A percentile compares a stretch with the other conserved stretches of the same genome.
These are phyloP conservation scores for Metschnikowia peoriensis DNA, from an alignment of 805 yeast genomes.

Conservation along the genomic window DNA sequence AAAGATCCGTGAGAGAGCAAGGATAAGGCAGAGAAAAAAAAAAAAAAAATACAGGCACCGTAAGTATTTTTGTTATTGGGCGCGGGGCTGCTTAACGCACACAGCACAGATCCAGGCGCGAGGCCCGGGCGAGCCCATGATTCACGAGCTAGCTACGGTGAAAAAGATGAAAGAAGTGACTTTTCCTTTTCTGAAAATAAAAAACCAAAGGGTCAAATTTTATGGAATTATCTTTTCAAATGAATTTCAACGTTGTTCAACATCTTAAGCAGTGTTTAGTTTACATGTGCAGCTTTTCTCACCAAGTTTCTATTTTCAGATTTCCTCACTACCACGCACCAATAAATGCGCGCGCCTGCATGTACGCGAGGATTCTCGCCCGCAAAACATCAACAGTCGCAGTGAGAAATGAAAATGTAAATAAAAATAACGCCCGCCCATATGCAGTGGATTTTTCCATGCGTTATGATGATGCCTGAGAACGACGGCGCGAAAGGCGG, in stretches of 20 bases:
- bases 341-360: not conserved
- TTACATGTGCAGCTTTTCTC: not conserved
- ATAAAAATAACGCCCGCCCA: not conserved
- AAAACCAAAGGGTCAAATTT: too few relatives aligned
- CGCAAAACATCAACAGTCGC: conserved; percentile 7
- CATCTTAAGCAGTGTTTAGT: not conserved
- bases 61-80: not conserved
- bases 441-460: not conserved
- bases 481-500: not conserved
- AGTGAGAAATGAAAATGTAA: conserved; percentile 3
- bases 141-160: too few relatives aligned
- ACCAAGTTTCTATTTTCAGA: not conserved
- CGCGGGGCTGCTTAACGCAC: conserved; percentile 12
- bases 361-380: not conserved
- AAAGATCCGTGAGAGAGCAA: not conserved
- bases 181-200: too few relatives aligned
- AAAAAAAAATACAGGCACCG: conserved; percentile 1
- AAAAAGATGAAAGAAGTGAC: too few relatives aligned
- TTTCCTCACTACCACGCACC: not conserved
- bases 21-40: not conserved
- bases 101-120: conserved; percentile 4
- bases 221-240: too few relatives aligned
- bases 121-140: not conserved
- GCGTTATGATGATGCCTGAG: not conserved
- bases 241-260: too few relatives aligned